Conservation (phyloP, 805 yeast genomes). For the Wickerhamomyces mucosus region DNA sequence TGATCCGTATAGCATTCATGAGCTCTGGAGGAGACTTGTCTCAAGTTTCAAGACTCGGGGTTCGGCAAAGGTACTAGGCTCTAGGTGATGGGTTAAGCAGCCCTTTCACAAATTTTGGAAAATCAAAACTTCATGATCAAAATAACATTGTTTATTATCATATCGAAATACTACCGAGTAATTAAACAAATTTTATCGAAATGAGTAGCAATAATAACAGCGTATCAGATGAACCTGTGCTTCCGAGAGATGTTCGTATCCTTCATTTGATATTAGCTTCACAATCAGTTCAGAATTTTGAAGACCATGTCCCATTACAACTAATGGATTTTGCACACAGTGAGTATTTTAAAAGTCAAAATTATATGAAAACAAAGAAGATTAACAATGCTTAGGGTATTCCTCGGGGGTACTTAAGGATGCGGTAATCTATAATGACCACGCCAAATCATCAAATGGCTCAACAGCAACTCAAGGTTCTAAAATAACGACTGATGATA, state of each 20-base stretch:
- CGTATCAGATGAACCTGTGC: constrained; percentile 24
- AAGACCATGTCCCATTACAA: constrained; percentile 93
- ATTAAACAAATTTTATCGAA: no score
- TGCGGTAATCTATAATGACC: constrained; percentile 83
- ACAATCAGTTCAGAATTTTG: constrained; percentile 84
- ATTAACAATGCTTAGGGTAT: constrained; percentile 39
- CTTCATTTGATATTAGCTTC: constrained; percentile 88
- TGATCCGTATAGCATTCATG: no score
- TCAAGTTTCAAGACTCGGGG: no score
- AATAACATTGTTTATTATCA: no score
- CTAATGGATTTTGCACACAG: constrained; percentile 93
- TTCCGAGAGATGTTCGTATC: constrained; percentile 85
- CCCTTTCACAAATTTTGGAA: no score
- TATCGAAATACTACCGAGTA: no score
- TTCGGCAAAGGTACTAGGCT: no score
- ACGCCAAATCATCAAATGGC: constrained; percentile 41
- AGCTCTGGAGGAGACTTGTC: no score
- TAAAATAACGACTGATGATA: constrained; percentile 76
- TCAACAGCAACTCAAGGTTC: constrained; percentile 29
- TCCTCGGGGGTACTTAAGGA: constrained; percentile 82
- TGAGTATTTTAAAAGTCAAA: constrained; percentile 16
- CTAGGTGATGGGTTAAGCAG: no score
- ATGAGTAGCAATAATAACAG: no score
- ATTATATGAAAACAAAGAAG: background rate
- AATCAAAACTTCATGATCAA: no score